Percentiles rank a stretch among this genome's conserved stretches.
These are phyloP conservation scores for Pythium rhizo-oryzae DNA, from an alignment of 352 stramenopile genomes.

Conservation along the genomic window DNA sequence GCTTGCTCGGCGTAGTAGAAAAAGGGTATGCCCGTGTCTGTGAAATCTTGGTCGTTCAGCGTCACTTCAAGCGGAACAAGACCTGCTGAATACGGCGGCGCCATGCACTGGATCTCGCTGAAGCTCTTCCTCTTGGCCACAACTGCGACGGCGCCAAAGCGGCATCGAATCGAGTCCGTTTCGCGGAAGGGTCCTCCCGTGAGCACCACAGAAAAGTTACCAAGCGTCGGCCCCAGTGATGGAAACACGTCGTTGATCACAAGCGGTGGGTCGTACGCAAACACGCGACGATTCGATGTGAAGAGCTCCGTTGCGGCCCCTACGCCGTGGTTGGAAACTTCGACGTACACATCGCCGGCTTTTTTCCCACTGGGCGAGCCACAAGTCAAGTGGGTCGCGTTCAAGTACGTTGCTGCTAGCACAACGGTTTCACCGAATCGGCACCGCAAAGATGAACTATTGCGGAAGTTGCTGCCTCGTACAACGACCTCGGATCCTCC, in stretches of 20 bases:
- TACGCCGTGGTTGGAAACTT: slow-evolving; percentile 73
- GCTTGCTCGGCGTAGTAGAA: slow-evolving; percentile 83
- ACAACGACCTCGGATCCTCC: slow-evolving; percentile 88
- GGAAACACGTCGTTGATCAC: slow-evolving; percentile 78
- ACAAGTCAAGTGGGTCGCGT: slow-evolving; percentile 68
- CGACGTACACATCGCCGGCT: slow-evolving; percentile 49
- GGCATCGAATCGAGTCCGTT: slow-evolving; percentile 77
- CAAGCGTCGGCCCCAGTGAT: slow-evolving; percentile 61
- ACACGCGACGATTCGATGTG: slow-evolving; percentile 47
- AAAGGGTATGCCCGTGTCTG: slow-evolving; percentile 62
- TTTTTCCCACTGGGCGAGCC: slow-evolving; percentile 49
- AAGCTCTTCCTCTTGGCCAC: slow-evolving; percentile 60
- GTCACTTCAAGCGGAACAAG: slow-evolving; percentile 87
- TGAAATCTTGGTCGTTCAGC: slow-evolving; percentile 94
- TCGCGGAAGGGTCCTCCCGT: slow-evolving; percentile 81
- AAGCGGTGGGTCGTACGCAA: slow-evolving; percentile 83
- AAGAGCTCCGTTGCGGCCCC: slow-evolving; percentile 36
- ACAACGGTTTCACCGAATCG: slow-evolving; percentile 58
- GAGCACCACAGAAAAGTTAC: slow-evolving; percentile 90
- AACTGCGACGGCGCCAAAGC: slow-evolving; percentile 81
- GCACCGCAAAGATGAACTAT: slow-evolving; percentile 68
- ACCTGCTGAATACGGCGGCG: slow-evolving; percentile 67
- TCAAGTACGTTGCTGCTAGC: slow-evolving; percentile 57
- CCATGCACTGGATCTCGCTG: slow-evolving; percentile 77
- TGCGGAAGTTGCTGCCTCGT: slow-evolving; percentile 73